Conservation (phyloP, 1,284 basidiomycete species). For the Ustilago curta region DNA sequence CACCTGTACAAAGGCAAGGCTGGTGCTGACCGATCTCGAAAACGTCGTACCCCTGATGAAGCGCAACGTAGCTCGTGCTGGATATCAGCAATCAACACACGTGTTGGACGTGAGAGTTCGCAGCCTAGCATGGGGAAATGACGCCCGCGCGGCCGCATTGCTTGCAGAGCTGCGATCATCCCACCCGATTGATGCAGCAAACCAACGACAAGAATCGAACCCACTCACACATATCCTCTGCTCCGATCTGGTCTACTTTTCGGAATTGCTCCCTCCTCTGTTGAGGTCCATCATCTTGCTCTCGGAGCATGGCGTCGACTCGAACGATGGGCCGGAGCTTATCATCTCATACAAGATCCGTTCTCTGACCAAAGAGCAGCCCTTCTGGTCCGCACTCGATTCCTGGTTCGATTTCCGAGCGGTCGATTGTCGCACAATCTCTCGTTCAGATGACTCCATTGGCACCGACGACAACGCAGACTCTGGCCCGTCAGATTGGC, state of each 20-base stretch:
- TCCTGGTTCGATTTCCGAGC: conserved; percentile 81
- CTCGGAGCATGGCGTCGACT: conserved; percentile 18
- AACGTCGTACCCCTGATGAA: conserved; percentile 64
- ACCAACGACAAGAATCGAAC: background rate
- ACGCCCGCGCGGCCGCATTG: conserved; percentile 28
- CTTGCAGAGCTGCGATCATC: conserved; percentile 15
- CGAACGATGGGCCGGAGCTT: conserved; percentile 37
- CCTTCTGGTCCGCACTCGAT: conserved; percentile 85
- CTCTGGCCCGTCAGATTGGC: conserved; percentile 12
- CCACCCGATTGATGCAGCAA: background rate
- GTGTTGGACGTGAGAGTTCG: conserved; percentile 37
- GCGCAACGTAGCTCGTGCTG: conserved; percentile 54
- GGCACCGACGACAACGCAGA: background rate
- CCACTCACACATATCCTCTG: conserved; percentile 63
- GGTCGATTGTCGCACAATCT: conserved; percentile 69
- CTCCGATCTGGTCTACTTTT: conserved; percentile 68
- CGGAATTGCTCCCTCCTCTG: conserved; percentile 63
- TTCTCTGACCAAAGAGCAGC: conserved; percentile 79
- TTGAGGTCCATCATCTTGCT: conserved; percentile 61
- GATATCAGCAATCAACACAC: conserved; percentile 11
- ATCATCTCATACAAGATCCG: conserved; percentile 77
- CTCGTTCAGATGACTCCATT: background rate
- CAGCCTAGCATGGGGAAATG: conserved; percentile 61
- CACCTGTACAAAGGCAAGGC: background rate
- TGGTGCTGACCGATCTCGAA: conserved; percentile 64